phyloP scores from a whole-genome alignment of 768 basidiomycete species.

The Plicaturopsis crispa region DNA sequence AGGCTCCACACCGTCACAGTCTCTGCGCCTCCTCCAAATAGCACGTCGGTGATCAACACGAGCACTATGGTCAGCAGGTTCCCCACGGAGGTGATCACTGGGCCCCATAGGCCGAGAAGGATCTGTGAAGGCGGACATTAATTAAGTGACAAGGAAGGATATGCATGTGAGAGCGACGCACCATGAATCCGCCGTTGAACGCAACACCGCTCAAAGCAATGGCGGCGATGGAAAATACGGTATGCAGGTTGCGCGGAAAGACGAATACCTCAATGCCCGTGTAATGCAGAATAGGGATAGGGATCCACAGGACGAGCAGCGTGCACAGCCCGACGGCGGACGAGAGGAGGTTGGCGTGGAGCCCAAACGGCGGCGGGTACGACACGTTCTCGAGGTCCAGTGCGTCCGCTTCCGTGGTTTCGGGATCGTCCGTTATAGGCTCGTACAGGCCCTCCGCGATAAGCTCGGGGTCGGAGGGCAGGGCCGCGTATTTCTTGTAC shows the following conservation, averaged over 20 bases:
- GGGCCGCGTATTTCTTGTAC: conserved; percentile 73
- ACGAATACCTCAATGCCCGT: conserved; percentile 57
- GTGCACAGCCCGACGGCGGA: conserved; percentile 77
- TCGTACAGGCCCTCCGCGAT: conserved; percentile 35
- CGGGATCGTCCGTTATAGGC: conserved; percentile 31
- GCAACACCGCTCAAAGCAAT: conserved; percentile 67
- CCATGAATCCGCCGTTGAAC: conserved; percentile 87
- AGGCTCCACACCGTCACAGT: conserved; percentile 66
- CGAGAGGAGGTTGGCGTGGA: conserved; percentile 80
- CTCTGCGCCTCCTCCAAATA: conserved; percentile 58
- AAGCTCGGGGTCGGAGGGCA: conserved; percentile 57
- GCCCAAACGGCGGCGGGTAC: conserved; percentile 70
- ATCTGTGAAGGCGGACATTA: conserved; percentile 35
- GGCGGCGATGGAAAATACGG: conserved; percentile 47
- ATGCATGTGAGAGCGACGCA: conserved; percentile 20
- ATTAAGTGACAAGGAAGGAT: not conserved
- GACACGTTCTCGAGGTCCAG: conserved; percentile 22
- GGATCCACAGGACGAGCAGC: conserved; percentile 67
- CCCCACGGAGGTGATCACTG: conserved; percentile 81
- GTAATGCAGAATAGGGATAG: conserved; percentile 68
- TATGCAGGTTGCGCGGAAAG: conserved; percentile 44
- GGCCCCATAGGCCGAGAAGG: conserved; percentile 81
- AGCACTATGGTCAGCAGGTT: conserved; percentile 93
- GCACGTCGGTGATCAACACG: conserved; percentile 71
- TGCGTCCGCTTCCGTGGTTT: conserved; percentile 17